phyloP scores from a whole-genome alignment of 176 grass and related monocot species.

The Zea mays region Zm-B73-REFERENCE-NAM-5.0 NC_050096.1:235840501-235841000 shows the following conservation, averaged over 20 bases:
- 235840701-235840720: constrained; percentile 37
- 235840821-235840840: constrained; percentile 20
- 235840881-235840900: not conserved
- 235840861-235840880: not conserved
- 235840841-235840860: constrained; percentile 18
- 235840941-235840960: too few species aligned
- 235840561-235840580: constrained; percentile 77
- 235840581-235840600: constrained; percentile 49
- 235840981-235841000: constrained; percentile 45
- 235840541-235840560: constrained; percentile 82
- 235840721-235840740: constrained; percentile 46
- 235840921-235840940: too few species aligned
- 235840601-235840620: constrained; percentile 38
- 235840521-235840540: constrained; percentile 97
- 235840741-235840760: constrained; percentile 34
- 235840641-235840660: constrained; percentile 86
- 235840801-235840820: constrained; percentile 44
- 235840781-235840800: constrained; percentile 48
- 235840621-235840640: constrained; percentile 77
- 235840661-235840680: constrained; percentile 83
- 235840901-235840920: not conserved
- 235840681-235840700: constrained; percentile 66
- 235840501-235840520: constrained; percentile 47
- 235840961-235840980: not conserved
- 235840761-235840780: constrained; percentile 47